Evolutionary conservation across 768 basidiomycete genomes (phyloP), one percentile per base, ranked within the genome.

Genomic region (Tylopilus felleus): DNA sequence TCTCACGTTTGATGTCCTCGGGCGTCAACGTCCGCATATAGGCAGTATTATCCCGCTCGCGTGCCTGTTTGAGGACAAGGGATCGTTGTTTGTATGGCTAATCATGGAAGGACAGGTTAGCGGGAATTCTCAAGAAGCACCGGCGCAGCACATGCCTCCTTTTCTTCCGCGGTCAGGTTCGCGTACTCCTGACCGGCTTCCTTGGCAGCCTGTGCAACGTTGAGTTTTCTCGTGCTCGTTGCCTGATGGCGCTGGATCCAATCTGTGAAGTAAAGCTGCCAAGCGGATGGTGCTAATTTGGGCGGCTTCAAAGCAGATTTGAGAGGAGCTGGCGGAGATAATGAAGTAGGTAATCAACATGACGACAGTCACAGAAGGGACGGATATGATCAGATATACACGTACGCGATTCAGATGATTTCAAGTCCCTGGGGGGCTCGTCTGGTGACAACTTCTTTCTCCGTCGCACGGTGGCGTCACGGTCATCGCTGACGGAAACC

Each of bases 241-340:
- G 85, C 84, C 71, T 91, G 89, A 68, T 90, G 88, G 64, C 82
- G 81, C 69, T 92, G 88, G 59, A 97, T 93, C 84, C 90, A 94
- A 67, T 96, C 92, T 22, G 93, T 93, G 69, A 97, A 96, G 73
- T 93, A 97, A 41, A 97, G 80, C 71, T 97, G 94, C 94, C 94
- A 97, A 51, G 93, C 91, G 4, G 92, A 94, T 5, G 90, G 92
- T 7, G 94, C 91, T 62, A 93, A 80, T 75, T 94, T 93, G 45
- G 93, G 93, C 19, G 90, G 93, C 40, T 86, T 85, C 53, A 97
- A 77, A 12, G 83, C 72, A 38, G 93, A 93, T 72, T 88, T 93
- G 51, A 82, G 74, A 43, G 81, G 82, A 35, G 77, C 87, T 86
- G 68, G 47, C 61, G 66, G 69, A 55, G 55, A 64, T 68, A 65